Evolutionary conservation across 1,284 basidiomycete genomes (phyloP).

Genomic region (Cystobasidiaceae sp.): DNA sequence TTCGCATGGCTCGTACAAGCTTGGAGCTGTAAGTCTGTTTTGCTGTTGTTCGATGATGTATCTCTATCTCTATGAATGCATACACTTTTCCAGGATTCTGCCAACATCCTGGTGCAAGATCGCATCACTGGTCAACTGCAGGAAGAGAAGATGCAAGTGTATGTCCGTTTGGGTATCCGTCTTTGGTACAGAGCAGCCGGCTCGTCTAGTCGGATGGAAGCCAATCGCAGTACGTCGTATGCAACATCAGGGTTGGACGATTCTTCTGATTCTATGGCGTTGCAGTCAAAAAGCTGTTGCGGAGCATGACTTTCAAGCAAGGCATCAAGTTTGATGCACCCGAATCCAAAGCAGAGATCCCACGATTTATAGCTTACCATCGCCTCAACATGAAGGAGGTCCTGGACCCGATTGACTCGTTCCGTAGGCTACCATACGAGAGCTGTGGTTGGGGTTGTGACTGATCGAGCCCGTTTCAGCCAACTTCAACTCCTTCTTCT

Average conservation of each 20-base stretch:
- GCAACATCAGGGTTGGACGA: background rate
- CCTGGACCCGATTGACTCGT: constrained; percentile 71
- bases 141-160: constrained; percentile 96
- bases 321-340: constrained; percentile 87
- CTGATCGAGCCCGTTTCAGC: constrained; percentile 50
- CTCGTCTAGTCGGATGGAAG: constrained; percentile 81
- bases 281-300: constrained; percentile 68
- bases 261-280: background rate
- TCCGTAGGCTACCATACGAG: constrained; percentile 56
- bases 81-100: constrained; percentile 67
- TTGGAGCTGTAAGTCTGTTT: constrained; percentile 69
- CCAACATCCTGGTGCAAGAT: constrained; percentile 95
- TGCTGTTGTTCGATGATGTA: constrained; percentile 31
- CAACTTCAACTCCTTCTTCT: constrained; percentile 83
- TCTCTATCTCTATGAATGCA: background rate
- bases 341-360: constrained; percentile 76
- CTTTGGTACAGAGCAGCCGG: constrained; percentile 72
- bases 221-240: constrained; percentile 61
- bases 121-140: constrained; percentile 81
- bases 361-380: constrained; percentile 84
- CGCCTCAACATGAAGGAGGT: constrained; percentile 77
- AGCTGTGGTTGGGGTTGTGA: background rate
- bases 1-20: constrained; percentile 74
- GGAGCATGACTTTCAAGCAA: constrained; percentile 88
- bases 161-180: constrained; percentile 86